A percentile compares a stretch with the other conserved stretches of the same genome.
These are phyloP conservation scores for Marchantia polymorpha DNA, from an alignment of 225 moss, liverwort and hornwort species.

Conservation along the genomic window DNA sequence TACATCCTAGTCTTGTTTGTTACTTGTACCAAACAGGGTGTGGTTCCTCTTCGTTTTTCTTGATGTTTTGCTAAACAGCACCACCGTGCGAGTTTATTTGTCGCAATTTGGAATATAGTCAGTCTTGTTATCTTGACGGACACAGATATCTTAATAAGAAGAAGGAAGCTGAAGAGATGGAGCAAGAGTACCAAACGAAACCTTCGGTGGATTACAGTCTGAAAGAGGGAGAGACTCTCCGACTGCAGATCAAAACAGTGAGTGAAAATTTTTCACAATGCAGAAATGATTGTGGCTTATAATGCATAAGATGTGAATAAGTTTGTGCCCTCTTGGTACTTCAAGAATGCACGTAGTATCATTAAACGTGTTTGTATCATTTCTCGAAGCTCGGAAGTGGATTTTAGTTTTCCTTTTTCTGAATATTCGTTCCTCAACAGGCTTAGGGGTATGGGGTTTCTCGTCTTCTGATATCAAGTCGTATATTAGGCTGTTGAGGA, in stretches of 20 bases:
- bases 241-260: constrained; percentile 83
- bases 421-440: too few species aligned
- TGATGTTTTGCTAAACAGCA: too few species aligned
- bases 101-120: background rate
- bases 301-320: background rate
- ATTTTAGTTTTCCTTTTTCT: background rate
- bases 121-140: constrained; percentile 31
- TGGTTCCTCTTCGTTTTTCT: background rate
- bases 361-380: background rate
- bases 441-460: background rate
- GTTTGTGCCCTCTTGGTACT: background rate
- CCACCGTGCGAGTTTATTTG: background rate
- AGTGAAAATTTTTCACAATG: constrained; percentile 22
- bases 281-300: background rate
- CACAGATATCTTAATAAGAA: constrained; percentile 86
- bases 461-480: background rate
- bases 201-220: constrained; percentile 85
- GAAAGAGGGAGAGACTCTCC: constrained; percentile 94
- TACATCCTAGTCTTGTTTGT: too few species aligned
- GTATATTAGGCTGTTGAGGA: background rate
- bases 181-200: constrained; percentile 63
- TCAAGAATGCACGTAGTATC: background rate
- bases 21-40: background rate
- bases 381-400: background rate
- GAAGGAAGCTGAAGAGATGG: constrained; percentile 68